phyloP scores from a whole-genome alignment of 129 eudicot genomes.

The Helichrysum umbraculigerum region DNA sequence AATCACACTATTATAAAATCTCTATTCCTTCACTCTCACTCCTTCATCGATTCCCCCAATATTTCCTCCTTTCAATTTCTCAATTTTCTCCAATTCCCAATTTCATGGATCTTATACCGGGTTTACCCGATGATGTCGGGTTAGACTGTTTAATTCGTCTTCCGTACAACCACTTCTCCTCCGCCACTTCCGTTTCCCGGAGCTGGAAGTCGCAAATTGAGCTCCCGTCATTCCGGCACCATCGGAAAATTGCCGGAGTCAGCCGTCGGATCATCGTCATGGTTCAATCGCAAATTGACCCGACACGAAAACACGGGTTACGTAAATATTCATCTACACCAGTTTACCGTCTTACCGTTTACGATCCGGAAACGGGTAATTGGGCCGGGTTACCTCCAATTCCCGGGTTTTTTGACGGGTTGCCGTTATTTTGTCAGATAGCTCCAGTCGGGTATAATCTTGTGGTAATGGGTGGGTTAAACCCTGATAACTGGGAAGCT shows the following conservation, averaged over 20 bases:
- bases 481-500: conserved; percentile 65
- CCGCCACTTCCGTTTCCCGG: conserved; percentile 55
- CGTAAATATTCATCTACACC: conserved; percentile 39
- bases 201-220: conserved; percentile 49
- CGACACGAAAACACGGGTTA: conserved; percentile 24
- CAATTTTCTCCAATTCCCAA: neutral
- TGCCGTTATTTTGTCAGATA: conserved; percentile 76
- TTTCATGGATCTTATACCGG: conserved; percentile 60
- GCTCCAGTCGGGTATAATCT: conserved; percentile 64
- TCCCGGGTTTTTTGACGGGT: conserved; percentile 53
- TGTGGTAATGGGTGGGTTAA: conserved; percentile 89
- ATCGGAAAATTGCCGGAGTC: conserved; percentile 45
- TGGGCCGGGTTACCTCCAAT: conserved; percentile 59
- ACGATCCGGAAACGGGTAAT: conserved; percentile 59
- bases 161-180: conserved; percentile 39
- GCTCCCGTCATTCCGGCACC: conserved; percentile 44
- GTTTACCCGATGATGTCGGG: conserved; percentile 60
- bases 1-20: neutral
- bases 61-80: neutral
- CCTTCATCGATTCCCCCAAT: neutral
- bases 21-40: neutral
- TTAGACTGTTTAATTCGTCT: conserved; percentile 54
- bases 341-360: conserved; percentile 52
- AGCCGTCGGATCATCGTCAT: conserved; percentile 49
- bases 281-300: conserved; percentile 54